phyloP scores from a whole-genome alignment of 148 eudicot species.

The Linanthus parryae region DNA sequence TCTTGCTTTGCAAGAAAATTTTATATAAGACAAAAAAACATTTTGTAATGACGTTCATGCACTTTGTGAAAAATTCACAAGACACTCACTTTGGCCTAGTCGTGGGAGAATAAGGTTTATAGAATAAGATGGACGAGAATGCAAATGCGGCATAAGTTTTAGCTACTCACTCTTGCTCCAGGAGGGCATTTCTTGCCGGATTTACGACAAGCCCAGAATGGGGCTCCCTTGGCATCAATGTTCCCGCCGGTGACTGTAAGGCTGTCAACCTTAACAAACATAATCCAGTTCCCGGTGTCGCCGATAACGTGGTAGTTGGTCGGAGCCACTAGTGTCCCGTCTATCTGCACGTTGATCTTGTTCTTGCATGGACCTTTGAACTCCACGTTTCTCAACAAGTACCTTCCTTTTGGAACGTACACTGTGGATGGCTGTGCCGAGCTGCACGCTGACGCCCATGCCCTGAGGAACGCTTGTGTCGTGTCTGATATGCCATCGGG shows the following conservation, averaged over 20 bases:
- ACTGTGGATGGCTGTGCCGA: conserved; percentile 21
- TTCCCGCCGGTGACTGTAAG: conserved; percentile 30
- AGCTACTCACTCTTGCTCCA: conserved; percentile 39
- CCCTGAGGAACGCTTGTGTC: conserved; percentile 28
- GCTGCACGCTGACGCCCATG: conserved; percentile 51
- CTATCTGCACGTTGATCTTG: conserved; percentile 23
- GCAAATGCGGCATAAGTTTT: neutral
- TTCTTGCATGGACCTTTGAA: conserved; percentile 29
- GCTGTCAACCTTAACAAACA: conserved; percentile 27
- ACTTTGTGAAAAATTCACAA: too few species aligned
- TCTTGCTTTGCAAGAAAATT: neutral
- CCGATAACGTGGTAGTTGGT: conserved; percentile 25
- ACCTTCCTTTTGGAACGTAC: conserved; percentile 46
- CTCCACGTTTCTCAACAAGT: conserved; percentile 18
- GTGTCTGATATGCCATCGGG: conserved; percentile 41
- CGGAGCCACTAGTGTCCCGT: conserved; percentile 51
- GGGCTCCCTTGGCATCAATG: conserved; percentile 39
- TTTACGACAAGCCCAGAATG: conserved; percentile 43
- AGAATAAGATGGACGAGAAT: too few species aligned
- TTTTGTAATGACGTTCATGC: neutral
- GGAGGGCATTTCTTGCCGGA: conserved; percentile 29
- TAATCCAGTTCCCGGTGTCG: conserved; percentile 23
- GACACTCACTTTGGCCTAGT: neutral
- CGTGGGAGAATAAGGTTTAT: neutral
- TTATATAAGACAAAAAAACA: too few species aligned